Evolutionary conservation across 116 monocot genomes (phyloP).

Genomic region (Cymodocea nodosa): DNA sequence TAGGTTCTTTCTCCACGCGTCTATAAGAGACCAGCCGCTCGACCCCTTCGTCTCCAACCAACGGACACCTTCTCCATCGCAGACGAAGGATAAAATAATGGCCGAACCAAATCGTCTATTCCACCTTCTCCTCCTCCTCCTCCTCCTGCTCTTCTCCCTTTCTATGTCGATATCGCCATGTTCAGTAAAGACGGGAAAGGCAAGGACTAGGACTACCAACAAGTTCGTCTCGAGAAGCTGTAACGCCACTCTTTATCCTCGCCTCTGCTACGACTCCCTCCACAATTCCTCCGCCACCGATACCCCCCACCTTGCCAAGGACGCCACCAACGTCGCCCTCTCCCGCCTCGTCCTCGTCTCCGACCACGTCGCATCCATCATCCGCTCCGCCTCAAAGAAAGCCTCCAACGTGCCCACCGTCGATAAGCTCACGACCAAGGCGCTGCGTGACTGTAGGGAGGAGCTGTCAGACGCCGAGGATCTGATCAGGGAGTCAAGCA

Average conservation of each 20-base stretch:
- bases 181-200: not conserved
- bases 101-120: no score
- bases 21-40: no score
- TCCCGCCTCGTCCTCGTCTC: constrained; percentile 13
- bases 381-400: not conserved
- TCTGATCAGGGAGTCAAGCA: constrained; percentile 18
- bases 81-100: no score
- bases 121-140: not conserved
- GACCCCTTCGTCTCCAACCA: no score
- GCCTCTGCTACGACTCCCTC: constrained; percentile 47
- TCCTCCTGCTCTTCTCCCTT: not conserved
- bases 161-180: not conserved
- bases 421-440: constrained; percentile 5
- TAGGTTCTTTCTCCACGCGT: no score
- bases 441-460: constrained; percentile 40
- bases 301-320: constrained; percentile 26
- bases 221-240: constrained; percentile 39
- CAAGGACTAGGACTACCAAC: not conserved
- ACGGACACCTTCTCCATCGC: no score
- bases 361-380: constrained; percentile 10
- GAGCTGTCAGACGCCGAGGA: constrained; percentile 28
- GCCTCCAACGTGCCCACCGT: not conserved
- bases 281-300: constrained; percentile 6
- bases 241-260: constrained; percentile 34
- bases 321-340: constrained; percentile 31